Conservation (phyloP, 805 yeast species). For the Kodamaea kakaduensis region DNA sequence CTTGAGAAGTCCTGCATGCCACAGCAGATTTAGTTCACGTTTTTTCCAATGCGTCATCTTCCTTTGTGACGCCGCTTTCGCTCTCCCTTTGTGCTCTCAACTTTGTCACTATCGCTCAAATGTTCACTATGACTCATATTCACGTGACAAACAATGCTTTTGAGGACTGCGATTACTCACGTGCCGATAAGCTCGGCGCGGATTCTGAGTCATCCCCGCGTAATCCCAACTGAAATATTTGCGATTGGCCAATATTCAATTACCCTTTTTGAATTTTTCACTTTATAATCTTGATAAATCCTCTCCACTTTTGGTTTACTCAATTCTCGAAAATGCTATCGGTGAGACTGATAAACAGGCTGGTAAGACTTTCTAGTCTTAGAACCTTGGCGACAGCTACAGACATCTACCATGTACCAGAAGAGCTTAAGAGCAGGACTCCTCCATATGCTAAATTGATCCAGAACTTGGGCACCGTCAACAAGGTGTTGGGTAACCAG, state of each 20-base stretch:
- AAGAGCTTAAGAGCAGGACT: slow-evolving; percentile 61
- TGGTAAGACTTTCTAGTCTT: slow-evolving; percentile 1
- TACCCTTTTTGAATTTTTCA: neutral
- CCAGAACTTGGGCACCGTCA: slow-evolving; percentile 58
- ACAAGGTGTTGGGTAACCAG: slow-evolving; percentile 55
- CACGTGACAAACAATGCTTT: too few species aligned
- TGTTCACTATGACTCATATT: too few species aligned
- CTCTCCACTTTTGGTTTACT: neutral
- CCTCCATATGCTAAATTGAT: slow-evolving; percentile 86
- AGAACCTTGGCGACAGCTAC: slow-evolving; percentile 26
- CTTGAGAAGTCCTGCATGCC: too few species aligned
- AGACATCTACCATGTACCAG: slow-evolving; percentile 45
- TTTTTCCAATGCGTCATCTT: too few species aligned
- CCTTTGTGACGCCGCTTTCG: too few species aligned
- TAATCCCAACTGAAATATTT: slow-evolving; percentile 6
- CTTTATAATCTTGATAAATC: neutral
- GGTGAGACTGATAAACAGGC: slow-evolving; percentile 4
- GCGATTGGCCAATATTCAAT: slow-evolving; percentile 5
- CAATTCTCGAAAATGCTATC: slow-evolving; percentile 6
- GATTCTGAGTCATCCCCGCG: slow-evolving; percentile 7
- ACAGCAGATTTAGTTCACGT: too few species aligned
- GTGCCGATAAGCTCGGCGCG: slow-evolving; percentile 8
- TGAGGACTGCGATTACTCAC: too few species aligned
- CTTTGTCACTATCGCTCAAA: too few species aligned
- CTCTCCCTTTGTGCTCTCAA: too few species aligned